A percentile compares a stretch with the other conserved stretches of the same genome.
Evolutionary conservation across 164 flowering plant genomes (phyloP).

Genomic region (Saururus chinensis): DNA sequence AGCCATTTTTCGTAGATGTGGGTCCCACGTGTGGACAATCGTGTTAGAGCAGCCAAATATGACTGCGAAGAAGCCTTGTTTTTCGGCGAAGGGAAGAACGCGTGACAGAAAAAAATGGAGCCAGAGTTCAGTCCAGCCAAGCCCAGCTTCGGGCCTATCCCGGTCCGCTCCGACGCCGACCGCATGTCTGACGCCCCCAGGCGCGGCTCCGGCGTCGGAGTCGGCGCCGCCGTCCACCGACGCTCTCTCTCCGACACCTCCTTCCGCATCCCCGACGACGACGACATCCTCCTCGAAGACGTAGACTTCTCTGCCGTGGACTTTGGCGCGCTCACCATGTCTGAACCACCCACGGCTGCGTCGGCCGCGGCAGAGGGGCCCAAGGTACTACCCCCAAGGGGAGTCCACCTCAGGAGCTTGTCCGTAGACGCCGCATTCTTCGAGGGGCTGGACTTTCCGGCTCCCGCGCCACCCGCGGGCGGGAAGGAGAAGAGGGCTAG

Average conservation of each 20-base stretch:
- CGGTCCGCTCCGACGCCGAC: too few species aligned
- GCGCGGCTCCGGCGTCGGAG: constrained; percentile 17
- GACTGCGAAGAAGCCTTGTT: too few species aligned
- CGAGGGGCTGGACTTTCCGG: constrained; percentile 41
- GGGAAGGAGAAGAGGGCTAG: background rate
- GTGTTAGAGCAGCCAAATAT: too few species aligned
- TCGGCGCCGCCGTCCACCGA: constrained; percentile 41
- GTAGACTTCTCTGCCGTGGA: constrained; percentile 16
- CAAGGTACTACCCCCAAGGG: background rate
- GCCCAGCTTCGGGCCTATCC: too few species aligned
- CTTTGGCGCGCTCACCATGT: constrained; percentile 9
- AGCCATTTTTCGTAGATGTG: too few species aligned
- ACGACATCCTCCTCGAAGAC: constrained; percentile 43
- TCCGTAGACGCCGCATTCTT: constrained; percentile 88
- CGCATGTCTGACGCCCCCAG: background rate
- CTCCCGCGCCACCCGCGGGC: background rate
- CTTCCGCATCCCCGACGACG: constrained; percentile 54
- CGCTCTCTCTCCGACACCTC: constrained; percentile 76
- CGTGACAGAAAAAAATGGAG: background rate
- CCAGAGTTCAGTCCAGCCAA: background rate
- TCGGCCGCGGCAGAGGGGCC: constrained; percentile 4
- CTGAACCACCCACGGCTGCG: constrained; percentile 21
- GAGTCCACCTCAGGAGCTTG: constrained; percentile 60
- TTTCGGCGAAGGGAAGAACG: background rate
- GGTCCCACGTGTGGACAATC: too few species aligned